Conservation (phyloP, 306 rosid genomes). For the Vigna nakashimae region DNA sequence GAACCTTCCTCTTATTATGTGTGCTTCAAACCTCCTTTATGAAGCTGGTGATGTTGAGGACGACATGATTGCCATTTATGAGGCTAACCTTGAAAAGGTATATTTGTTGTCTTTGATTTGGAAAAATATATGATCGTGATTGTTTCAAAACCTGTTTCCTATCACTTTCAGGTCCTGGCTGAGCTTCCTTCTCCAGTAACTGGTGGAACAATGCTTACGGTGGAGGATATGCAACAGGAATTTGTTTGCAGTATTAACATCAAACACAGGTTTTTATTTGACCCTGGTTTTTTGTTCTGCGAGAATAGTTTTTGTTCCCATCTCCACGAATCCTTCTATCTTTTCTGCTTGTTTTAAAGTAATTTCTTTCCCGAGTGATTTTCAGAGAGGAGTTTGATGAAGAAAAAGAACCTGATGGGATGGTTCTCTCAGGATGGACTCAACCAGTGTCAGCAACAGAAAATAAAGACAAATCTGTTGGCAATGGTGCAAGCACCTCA, state of each 20-base stretch:
- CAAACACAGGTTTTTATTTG: slow-evolving; percentile 79
- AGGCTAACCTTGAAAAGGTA: slow-evolving; percentile 93
- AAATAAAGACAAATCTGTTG: slow-evolving; percentile 56
- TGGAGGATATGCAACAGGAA: slow-evolving; percentile 93
- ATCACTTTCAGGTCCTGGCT: slow-evolving; percentile 67
- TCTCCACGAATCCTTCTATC: neutral
- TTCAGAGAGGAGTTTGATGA: slow-evolving; percentile 93
- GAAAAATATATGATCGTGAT: slow-evolving; percentile 5
- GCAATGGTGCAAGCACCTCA: slow-evolving; percentile 69
- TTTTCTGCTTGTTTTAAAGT: neutral
- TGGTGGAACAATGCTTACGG: slow-evolving; percentile 77
- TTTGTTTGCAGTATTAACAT: slow-evolving; percentile 80
- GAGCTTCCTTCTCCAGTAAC: slow-evolving; percentile 87
- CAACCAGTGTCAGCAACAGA: slow-evolving; percentile 62
- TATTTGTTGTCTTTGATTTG: slow-evolving; percentile 29
- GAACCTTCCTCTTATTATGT: slow-evolving; percentile 86
- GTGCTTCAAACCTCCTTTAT: slow-evolving; percentile 75
- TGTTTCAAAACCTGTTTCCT: slow-evolving; percentile 25
- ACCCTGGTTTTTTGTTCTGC: neutral
- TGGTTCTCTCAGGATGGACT: slow-evolving; percentile 93
- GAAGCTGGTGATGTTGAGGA: slow-evolving; percentile 97
- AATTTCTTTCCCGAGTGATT: slow-evolving; percentile 19
- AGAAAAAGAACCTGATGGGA: slow-evolving; percentile 97
- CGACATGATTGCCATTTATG: slow-evolving; percentile 73
- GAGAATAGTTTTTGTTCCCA: neutral